Evolutionary conservation across 371 early-diverging fungal genomes (phyloP), one percentile per base, ranked within the genome.

Genomic region (Lichtheimia corymbifera): DNA sequence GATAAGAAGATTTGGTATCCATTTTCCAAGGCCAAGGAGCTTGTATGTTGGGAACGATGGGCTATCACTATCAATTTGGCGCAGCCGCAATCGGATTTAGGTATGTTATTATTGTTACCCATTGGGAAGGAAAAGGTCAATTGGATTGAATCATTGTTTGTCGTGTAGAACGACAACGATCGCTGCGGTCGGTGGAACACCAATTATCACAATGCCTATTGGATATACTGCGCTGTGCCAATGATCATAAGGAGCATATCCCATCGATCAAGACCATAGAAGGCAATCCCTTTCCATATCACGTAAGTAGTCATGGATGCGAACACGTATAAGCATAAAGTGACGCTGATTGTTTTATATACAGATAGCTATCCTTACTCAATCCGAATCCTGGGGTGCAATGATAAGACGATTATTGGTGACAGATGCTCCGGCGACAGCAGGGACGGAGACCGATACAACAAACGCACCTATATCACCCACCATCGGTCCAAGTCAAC

Each of bases 41-140:
- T 88, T 41, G 87, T 92, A 4, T 89, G 93, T 65, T 96, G 96
- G 96, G 96, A 95, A 74, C 88, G 90, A 65, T 95, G 95, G 95
- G 76, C 76, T 0, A 76, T 95, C 20, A 82, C 84, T 13, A 66
- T 95, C n/a, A 72, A 80, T 24, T 64, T 87, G 25, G 70, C 80
- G 50, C 75, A 83, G 41, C 80, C 89, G 24, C 68, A 66, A 28
- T 79, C 85, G 11, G 93, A 93, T 50, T 79, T 84, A 73, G 88
- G 91, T 85, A 84, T 18, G 47, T 43, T 13, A 20, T 52, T n/a
- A 17, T n/a, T 22, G 22, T 22, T 22, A 22, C 22, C 22, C 35
- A 35, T 9, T 6, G 11, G 35, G 9, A 35, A 35, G 63, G n/a
- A n/a, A 50, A 11, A 24, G n/a, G 50, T 25, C n/a, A 41, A 47